Conservation (phyloP, 164 flowering plant species). For the Umbellularia californica region DNA sequence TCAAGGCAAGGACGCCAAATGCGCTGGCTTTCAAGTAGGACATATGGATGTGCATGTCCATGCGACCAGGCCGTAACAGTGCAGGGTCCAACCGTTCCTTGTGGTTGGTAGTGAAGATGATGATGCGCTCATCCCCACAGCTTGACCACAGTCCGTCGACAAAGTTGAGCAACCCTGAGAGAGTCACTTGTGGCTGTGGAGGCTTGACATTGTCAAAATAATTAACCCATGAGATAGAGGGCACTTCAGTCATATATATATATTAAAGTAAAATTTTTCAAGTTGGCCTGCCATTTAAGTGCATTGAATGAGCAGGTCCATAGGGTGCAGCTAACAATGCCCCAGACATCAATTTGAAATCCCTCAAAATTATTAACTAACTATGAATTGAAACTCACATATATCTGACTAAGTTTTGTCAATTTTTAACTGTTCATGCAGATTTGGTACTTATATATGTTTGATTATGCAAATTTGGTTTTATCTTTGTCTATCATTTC, state of each 20-base stretch:
- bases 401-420: neutral
- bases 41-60: conserved; percentile 53
- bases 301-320: too few species aligned
- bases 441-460: neutral
- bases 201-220: neutral
- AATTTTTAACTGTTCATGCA: neutral
- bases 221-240: neutral
- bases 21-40: conserved; percentile 44
- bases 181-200: conserved; percentile 21
- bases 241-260: too few species aligned
- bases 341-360: neutral
- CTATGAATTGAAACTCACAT: too few species aligned
- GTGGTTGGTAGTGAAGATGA: conserved; percentile 47
- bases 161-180: conserved; percentile 42
- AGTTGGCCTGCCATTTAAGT: too few species aligned
- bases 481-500: too few species aligned
- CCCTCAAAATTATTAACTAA: neutral
- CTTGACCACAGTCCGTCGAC: conserved; percentile 14
- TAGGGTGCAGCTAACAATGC: too few species aligned
- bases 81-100: conserved; percentile 41
- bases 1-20: conserved; percentile 39
- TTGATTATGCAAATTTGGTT: neutral
- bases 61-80: conserved; percentile 41
- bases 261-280: too few species aligned
- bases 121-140: conserved; percentile 46